phyloP scores from a whole-genome alignment of 2,329 filamentous ascomycete genomes.

The Phialophora tarda region DNA sequence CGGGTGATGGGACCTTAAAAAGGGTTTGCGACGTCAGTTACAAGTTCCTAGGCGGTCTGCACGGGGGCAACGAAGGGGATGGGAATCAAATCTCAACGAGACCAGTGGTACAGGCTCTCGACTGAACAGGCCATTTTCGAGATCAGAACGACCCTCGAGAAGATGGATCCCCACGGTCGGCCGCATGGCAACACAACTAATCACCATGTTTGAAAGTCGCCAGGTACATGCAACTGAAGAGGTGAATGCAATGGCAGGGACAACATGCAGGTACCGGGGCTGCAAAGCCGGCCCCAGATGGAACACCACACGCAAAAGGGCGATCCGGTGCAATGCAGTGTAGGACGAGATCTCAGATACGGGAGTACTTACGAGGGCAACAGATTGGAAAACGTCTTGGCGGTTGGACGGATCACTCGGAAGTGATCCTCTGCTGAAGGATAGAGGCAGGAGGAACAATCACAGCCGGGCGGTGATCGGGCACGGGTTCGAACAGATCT shows the following conservation, averaged over 20 bases:
- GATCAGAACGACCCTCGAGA: neutral
- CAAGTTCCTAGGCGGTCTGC: constrained; percentile 16
- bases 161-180: constrained; percentile 14
- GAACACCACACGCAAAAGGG: constrained; percentile 12
- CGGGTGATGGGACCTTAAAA: constrained; percentile 82
- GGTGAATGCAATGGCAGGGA: constrained; percentile 23
- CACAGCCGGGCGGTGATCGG: constrained; percentile 31
- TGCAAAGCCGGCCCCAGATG: constrained; percentile 21
- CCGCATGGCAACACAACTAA: constrained; percentile 23
- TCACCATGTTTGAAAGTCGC: constrained; percentile 9
- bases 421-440: constrained; percentile 36
- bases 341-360: constrained; percentile 18
- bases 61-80: constrained; percentile 1
- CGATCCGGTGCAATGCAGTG: constrained; percentile 1
- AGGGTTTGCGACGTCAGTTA: constrained; percentile 23
- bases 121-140: neutral
- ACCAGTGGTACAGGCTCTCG: constrained; percentile 18
- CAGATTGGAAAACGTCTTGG: constrained; percentile 98
- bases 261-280: constrained; percentile 35
- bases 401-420: constrained; percentile 56
- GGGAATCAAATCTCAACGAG: constrained; percentile 22
- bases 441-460: constrained; percentile 14
- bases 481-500: constrained; percentile 4
- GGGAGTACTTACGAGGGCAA: constrained; percentile 81
- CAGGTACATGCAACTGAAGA: constrained; percentile 17